These are phyloP conservation scores for Picea engelmannii DNA, from an alignment of 83 land plant species.

Conservation along the genomic window DNA sequence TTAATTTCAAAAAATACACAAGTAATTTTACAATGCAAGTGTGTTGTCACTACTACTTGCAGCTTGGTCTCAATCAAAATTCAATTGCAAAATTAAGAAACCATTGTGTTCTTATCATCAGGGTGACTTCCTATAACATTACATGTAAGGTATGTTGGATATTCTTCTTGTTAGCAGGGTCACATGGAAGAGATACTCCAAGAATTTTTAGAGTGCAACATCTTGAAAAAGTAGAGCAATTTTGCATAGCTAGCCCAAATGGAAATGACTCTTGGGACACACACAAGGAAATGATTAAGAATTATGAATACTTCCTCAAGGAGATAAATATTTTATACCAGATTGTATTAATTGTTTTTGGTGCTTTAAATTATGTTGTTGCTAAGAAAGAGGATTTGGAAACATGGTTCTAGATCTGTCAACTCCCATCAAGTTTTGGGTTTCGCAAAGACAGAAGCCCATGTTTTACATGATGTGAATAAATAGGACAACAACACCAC, in stretches of 20 bases:
- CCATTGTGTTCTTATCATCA: conserved; percentile 92
- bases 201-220: conserved; percentile 97
- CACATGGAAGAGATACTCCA: conserved; percentile 93
- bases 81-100: conserved; percentile 92
- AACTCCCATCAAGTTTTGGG: too few relatives aligned
- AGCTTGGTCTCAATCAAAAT: too few relatives aligned
- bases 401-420: conserved; percentile 80
- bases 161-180: conserved; percentile 93
- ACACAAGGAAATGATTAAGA: conserved; percentile 95
- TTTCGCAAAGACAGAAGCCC: too few relatives aligned
- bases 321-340: conserved; percentile 34
- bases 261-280: conserved; percentile 88
- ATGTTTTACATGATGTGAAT: too few relatives aligned
- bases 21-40: too few relatives aligned
- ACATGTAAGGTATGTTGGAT: conserved; percentile 39
- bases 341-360: conserved; percentile 70
- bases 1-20: too few relatives aligned
- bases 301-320: conserved; percentile 90
- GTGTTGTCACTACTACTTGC: too few relatives aligned
- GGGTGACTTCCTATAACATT: conserved; percentile 74
- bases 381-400: conserved; percentile 98
- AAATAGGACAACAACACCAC: too few relatives aligned
- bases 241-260: conserved; percentile 88
- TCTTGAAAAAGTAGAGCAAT: conserved; percentile 96
- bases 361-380: conserved; percentile 94